Evolutionary conservation across 73 alveolate genomes (phyloP).

Genomic region (Paramecium tetraurelia): DNA sequence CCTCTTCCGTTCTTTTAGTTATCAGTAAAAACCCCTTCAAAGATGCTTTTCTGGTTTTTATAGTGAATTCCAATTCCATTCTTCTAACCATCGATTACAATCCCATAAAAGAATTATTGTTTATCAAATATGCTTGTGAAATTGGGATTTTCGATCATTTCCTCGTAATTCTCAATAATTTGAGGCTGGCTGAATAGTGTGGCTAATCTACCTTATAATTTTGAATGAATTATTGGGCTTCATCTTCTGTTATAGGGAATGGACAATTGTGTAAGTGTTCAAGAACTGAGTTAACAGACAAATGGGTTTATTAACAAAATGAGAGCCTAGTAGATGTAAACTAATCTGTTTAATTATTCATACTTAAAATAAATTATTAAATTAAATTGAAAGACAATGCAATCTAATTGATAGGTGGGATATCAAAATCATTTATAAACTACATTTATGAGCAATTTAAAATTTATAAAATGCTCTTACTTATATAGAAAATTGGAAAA

Average conservation of each 20-base stretch:
- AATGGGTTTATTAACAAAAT: neutral
- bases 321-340: neutral
- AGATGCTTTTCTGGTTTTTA: slow-evolving; percentile 52
- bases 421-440: neutral
- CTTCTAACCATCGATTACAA: neutral
- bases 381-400: neutral
- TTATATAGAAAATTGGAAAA: slow-evolving; percentile 36
- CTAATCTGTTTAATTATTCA: neutral
- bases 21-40: slow-evolving; percentile 70
- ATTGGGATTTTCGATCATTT: neutral
- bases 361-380: neutral
- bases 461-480: neutral
- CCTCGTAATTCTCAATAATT: neutral
- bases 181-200: slow-evolving; percentile 1
- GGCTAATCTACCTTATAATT: neutral
- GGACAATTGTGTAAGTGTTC: neutral
- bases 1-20: slow-evolving; percentile 69
- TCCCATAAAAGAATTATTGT: neutral
- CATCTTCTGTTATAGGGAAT: neutral
- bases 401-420: neutral
- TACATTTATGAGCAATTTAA: slow-evolving; percentile 50
- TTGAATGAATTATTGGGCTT: neutral
- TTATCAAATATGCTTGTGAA: neutral
- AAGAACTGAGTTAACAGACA: neutral
- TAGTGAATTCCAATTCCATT: neutral